Percentiles rank a stretch among this genome's conserved stretches.
Evolutionary conservation across 2,329 filamentous ascomycete genomes (phyloP).

Genomic region (Epicoccum nigrum): DNA sequence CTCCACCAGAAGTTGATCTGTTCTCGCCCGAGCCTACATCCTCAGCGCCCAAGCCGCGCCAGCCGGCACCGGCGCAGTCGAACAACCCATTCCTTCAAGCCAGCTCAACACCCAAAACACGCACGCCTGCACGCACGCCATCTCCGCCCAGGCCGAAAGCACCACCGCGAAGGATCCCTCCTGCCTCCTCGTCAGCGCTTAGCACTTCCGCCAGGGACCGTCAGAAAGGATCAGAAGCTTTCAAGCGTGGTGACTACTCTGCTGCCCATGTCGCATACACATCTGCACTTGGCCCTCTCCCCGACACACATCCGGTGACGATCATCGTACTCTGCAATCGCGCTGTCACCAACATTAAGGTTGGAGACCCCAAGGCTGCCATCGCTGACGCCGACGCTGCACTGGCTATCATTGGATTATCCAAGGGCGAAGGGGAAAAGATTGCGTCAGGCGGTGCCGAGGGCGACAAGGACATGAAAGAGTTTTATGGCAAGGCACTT

Average conservation of each 20-base stretch:
- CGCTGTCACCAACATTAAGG: constrained; percentile 87
- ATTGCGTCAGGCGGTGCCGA: constrained; percentile 70
- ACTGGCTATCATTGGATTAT: constrained; percentile 77
- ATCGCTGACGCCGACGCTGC: constrained; percentile 84
- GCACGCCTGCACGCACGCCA: constrained; percentile 48
- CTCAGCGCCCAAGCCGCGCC: constrained; percentile 32
- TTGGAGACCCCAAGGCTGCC: constrained; percentile 86
- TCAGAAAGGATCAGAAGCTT: constrained; percentile 81
- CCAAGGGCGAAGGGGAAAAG: constrained; percentile 78
- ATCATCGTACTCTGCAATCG: constrained; percentile 93
- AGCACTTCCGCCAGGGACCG: constrained; percentile 79
- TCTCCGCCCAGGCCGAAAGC: constrained; percentile 54
- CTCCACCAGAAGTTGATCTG: constrained; percentile 60
- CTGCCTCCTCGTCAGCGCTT: constrained; percentile 71
- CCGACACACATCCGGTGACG: constrained; percentile 77
- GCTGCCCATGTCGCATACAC: constrained; percentile 84
- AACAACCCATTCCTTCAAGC: constrained; percentile 49
- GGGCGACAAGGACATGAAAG: constrained; percentile 80
- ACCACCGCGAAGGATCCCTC: constrained; percentile 66
- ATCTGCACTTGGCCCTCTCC: constrained; percentile 75
- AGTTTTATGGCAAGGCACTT: constrained; percentile 90
- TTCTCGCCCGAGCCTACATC: constrained; percentile 53
- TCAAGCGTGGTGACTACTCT: constrained; percentile 92
- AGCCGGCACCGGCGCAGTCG: constrained; percentile 45
- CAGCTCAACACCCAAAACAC: constrained; percentile 31